Evolutionary conservation across 1,284 basidiomycete genomes (phyloP), one percentile per base, ranked within the genome.

Genomic region (Pseudozyma pruni): DNA sequence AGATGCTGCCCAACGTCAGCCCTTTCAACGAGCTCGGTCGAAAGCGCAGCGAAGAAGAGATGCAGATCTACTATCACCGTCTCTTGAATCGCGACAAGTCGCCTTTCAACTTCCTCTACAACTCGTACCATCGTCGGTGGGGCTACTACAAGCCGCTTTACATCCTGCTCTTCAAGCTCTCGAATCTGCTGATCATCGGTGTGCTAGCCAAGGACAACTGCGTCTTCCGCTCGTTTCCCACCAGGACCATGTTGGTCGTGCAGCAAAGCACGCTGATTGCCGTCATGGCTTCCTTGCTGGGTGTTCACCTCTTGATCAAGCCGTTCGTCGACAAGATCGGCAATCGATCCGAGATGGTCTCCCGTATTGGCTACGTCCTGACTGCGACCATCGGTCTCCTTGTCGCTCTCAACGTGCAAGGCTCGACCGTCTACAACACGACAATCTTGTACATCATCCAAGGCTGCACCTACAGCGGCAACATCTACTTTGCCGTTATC

Each of bases 301-400:
- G 38, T 14, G 22, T 66, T 4, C 69, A 72, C 41, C 45, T 89
- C 67, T 71, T 87, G 40, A 84, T 87, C 50, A 85, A 86, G 2
- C 90, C 90, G 0, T 91, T 91, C 78, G 80, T 89, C 60, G 88
- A 91, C 77, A 88, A 89, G 27, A 87, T 90, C 56, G 87, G 87
- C 81, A 92, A 92, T 78, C 89, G 90, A 2, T 89, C 88, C 76
- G 90, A 91, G 85, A 89, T 89, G 88, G 86, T 86, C 9, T 90
- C 89, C 45, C 83, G 90, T 53, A 81, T 89, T 39, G 90, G 89
- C 79, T 91, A 90, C 79, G 85, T 91, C 34, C 74, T 86, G 22
- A 90, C 89, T 9, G 86, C 89, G 34, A 82, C 85, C 27, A 85
- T 90, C 50, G 88, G 89, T 22, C 85, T 91, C 34, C 84, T 85